Evolutionary conservation across 2,329 filamentous ascomycete species (phyloP).

Genomic region (Trichoderma atroviride): DNA sequence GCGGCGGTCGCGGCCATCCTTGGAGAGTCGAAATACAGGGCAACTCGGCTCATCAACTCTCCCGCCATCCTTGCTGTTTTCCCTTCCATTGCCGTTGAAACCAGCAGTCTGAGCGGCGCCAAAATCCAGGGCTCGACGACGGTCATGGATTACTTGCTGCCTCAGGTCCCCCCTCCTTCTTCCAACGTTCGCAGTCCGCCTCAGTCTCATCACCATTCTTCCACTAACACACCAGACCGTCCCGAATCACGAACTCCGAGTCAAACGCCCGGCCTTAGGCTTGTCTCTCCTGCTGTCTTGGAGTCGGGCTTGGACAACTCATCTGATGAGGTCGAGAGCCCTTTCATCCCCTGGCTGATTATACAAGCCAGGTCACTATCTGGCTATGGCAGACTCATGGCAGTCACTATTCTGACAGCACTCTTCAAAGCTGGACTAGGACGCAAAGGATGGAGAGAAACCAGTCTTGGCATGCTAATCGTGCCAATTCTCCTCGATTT

Average conservation of each 20-base stretch:
- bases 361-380: slow-evolving; percentile 60
- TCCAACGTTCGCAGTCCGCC: slow-evolving; percentile 41
- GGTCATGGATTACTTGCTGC: slow-evolving; percentile 68
- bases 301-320: slow-evolving; percentile 43
- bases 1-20: slow-evolving; percentile 78
- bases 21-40: slow-evolving; percentile 75
- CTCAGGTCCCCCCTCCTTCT: slow-evolving; percentile 54
- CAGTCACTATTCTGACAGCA: slow-evolving; percentile 68
- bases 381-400: slow-evolving; percentile 66
- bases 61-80: slow-evolving; percentile 71
- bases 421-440: slow-evolving; percentile 70
- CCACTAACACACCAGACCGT: slow-evolving; percentile 31
- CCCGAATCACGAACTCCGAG: slow-evolving; percentile 38
- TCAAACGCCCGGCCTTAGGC: slow-evolving; percentile 37
- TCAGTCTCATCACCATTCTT: slow-evolving; percentile 34
- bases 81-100: slow-evolving; percentile 56
- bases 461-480: slow-evolving; percentile 66
- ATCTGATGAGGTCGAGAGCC: slow-evolving; percentile 66
- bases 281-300: slow-evolving; percentile 37
- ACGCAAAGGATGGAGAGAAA: slow-evolving; percentile 61
- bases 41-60: slow-evolving; percentile 70
- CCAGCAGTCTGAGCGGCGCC: slow-evolving; percentile 32
- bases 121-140: slow-evolving; percentile 54
- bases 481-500: slow-evolving; percentile 70
- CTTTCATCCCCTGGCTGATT: slow-evolving; percentile 74